These are phyloP conservation scores for Botrytis elliptica DNA, from an alignment of 2,329 filamentous ascomycete species.

Conservation along the genomic window DNA sequence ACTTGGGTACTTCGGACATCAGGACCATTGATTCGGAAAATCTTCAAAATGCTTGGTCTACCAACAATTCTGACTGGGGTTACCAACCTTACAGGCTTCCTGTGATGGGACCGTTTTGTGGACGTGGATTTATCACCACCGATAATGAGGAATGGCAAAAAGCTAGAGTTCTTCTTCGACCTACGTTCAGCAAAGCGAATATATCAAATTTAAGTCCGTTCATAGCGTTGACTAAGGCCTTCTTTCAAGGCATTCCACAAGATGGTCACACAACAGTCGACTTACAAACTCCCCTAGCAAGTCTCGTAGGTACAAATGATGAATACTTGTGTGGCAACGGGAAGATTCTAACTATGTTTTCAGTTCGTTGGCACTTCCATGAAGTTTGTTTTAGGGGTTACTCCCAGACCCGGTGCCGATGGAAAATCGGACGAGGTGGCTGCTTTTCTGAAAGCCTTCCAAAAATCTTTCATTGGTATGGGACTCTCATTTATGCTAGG, in stretches of 20 bases:
- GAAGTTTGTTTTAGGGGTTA: slow-evolving; percentile 1
- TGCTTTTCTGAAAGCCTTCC: slow-evolving; percentile 11
- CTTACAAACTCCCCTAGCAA: slow-evolving; percentile 1
- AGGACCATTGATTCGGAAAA: slow-evolving; percentile 10
- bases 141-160: slow-evolving; percentile 3
- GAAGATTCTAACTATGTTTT: background rate
- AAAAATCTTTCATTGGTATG: slow-evolving; percentile 6
- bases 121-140: slow-evolving; percentile 4
- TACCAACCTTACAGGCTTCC: slow-evolving; percentile 7
- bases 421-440: background rate
- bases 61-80: slow-evolving; percentile 6
- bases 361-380: background rate
- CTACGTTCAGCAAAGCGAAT: slow-evolving; percentile 14
- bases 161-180: background rate
- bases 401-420: background rate
- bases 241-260: background rate
- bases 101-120: slow-evolving; percentile 15
- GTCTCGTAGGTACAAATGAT: slow-evolving; percentile 1
- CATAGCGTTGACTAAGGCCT: background rate
- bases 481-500: slow-evolving; percentile 16
- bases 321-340: background rate
- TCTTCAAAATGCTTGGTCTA: background rate
- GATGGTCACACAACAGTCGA: background rate
- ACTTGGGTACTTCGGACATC: background rate
- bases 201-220: background rate